Evolutionary conservation across 108 stramenopile genomes (phyloP).

Genomic region (Phaeodactylum tricornutum): DNA sequence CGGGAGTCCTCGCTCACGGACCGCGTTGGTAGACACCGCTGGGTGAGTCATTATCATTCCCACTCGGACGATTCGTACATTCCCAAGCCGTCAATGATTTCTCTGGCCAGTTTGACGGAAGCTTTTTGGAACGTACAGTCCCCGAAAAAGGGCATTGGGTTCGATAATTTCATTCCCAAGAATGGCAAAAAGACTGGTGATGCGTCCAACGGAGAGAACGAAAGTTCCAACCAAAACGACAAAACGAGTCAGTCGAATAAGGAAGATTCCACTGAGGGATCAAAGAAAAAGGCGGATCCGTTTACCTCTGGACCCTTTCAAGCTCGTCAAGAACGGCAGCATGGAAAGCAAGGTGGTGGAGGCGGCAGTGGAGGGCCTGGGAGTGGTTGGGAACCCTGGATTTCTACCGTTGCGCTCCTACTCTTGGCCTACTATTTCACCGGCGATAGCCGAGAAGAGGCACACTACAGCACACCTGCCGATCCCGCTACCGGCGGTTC

Average conservation of each 20-base stretch:
- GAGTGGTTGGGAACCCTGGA: conserved; percentile 3
- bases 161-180: conserved; percentile 66
- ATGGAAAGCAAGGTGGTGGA: conserved; percentile 9
- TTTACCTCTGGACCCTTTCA: background rate
- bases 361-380: conserved; percentile 15
- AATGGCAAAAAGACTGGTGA: conserved; percentile 18
- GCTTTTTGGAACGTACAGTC: background rate
- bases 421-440: conserved; percentile 28
- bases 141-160: conserved; percentile 15
- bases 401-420: conserved; percentile 23
- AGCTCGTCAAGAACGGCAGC: background rate
- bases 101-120: too few species aligned
- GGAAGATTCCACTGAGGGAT: too few species aligned
- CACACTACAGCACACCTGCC: background rate
- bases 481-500: background rate
- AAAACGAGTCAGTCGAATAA: background rate
- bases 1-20: too few species aligned
- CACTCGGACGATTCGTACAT: too few species aligned
- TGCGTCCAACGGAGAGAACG: background rate
- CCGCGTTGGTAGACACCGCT: too few species aligned
- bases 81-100: too few species aligned
- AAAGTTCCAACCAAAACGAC: conserved; percentile 5
- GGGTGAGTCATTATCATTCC: too few species aligned
- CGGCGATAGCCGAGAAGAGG: conserved; percentile 7
- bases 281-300: background rate